phyloP scores from a whole-genome alignment of 108 stramenopile genomes.

The Licmophora abbreviata region DNA sequence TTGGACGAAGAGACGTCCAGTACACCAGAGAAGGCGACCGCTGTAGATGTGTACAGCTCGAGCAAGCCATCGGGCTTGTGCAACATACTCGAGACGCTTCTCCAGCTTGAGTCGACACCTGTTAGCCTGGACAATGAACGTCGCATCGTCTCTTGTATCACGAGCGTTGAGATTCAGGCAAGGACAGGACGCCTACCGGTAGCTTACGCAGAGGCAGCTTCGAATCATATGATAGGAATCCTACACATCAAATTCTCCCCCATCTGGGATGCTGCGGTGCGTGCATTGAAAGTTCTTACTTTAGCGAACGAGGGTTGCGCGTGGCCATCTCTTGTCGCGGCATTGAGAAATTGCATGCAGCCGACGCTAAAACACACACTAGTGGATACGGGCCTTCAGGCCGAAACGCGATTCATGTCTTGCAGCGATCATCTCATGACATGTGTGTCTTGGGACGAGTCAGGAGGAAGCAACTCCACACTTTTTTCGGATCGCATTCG shows the following conservation, averaged over 20 bases:
- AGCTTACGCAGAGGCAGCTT: slow-evolving; percentile 64
- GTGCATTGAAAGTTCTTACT: slow-evolving; percentile 44
- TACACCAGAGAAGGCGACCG: slow-evolving; percentile 1
- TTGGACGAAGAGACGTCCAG: slow-evolving; percentile 63
- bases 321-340: slow-evolving; percentile 48
- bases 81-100: slow-evolving; percentile 47
- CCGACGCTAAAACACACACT: background rate
- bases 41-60: background rate
- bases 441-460: slow-evolving; percentile 60
- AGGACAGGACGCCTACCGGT: slow-evolving; percentile 62
- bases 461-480: slow-evolving; percentile 24
- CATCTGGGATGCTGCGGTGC: slow-evolving; percentile 52
- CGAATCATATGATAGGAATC: slow-evolving; percentile 71
- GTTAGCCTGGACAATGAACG: slow-evolving; percentile 53
- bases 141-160: slow-evolving; percentile 33
- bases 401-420: too few species aligned
- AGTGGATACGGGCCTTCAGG: slow-evolving; percentile 3
- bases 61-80: slow-evolving; percentile 29
- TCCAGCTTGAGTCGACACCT: slow-evolving; percentile 51
- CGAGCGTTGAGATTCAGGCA: slow-evolving; percentile 59
- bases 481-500: slow-evolving; percentile 27
- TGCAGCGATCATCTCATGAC: slow-evolving; percentile 25
- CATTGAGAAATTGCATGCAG: slow-evolving; percentile 10
- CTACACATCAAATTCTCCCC: slow-evolving; percentile 76
- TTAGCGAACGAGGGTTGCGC: slow-evolving; percentile 32